Base-by-base conservation (phyloP, 2,329 filamentous ascomycete genomes). In the Chalara sp. region DNA sequence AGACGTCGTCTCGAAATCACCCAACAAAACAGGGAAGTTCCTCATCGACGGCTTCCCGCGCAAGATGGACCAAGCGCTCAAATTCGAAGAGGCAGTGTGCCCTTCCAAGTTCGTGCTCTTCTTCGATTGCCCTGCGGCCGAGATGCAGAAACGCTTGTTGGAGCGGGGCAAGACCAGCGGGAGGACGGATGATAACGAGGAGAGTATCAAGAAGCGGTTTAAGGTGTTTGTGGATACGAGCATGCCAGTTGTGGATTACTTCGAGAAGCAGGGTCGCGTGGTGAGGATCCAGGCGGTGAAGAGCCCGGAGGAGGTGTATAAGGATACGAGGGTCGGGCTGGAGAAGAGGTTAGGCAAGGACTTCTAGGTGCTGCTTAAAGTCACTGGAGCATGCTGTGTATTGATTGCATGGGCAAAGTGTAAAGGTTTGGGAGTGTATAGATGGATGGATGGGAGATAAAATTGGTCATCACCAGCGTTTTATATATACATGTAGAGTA, bases 121-220 rank as follows among this genome's bases (percentile, higher is more conserved):
- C 76, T 92, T 91, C 67, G 89, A 96, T 70, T 96, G 90, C 66
- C 86, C 90, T 6, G 93, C 97, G 75, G 78, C 82, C 47, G 86
- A 89, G 63, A 93, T 99, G 89, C 80, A 53, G 50, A 48, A 41
- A 44, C 47, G 50, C 30, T 48, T 56, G 46, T 41, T 53, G 50
- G 48, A 51, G 43, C 29, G 46, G 35, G 49, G 47, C 0, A 55
- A 53, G 54, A 55, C 44, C 13, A 55, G 86, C 65, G 93, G 93
- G 41, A 80, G 93, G 57, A 76, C 86, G 47, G 93, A 99, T 70
- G 93, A 99, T 73, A 99, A 99, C 67, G 86, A 83, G 50, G 93
- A 96, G 72, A 90, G 84, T 64, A 99, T 97, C 69, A 86, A 87
- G 74, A 99, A 99, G 84, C 81, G 93, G 51, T 99, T 99, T 78